Base-by-base conservation (phyloP, 169 alveolate genomes). In the Cryptosporidium meleagridis region DNA sequence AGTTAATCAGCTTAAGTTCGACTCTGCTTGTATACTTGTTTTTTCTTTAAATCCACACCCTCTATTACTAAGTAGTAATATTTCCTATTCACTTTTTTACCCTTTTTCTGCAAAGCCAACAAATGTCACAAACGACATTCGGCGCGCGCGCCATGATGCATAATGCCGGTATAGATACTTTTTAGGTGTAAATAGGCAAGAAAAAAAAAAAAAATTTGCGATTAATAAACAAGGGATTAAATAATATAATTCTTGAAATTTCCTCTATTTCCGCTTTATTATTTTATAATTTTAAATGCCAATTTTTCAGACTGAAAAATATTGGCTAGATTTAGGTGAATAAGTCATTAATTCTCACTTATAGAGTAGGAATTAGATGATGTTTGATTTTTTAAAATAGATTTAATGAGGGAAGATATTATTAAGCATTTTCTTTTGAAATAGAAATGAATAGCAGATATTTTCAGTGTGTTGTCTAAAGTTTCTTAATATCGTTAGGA, bases 141-240 rank as follows among this genome's bases (percentile, higher is more conserved):
- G 69, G 69, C 69, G 69, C 69, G 39, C 7, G 55, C 55, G 55
- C 55, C 55, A 16, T 14, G 55, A 48, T 48, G 55, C 55, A 48
- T 48, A 48, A 3, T 16, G 55, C 21, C 55, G 55, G 55, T 48
- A 48, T 48, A 48, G 55, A 48, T 48, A 48, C 21, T 7, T 2
- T 2, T 0, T 48, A 3, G 14, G n/a, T 48, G 21, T 48, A 16
- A 3, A 48, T 48, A 41, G 55, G 55, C 55, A 48, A 48, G 18
- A 44, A 44, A 14, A 48, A 48, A 3, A 48, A 3, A 14, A 48
- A 48, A 45, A 48, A 41, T 8, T 41, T 41, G 48, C 1, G 0
- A 8, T 41, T 41, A 41, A 41, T 31, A 41, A 8, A 41, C 9
- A 41, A 41, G 48, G 48, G 48, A 41, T 41, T 41, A 41, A 8